Conservation (phyloP, 345 rosid genomes). For the Carallia brachiata region DNA sequence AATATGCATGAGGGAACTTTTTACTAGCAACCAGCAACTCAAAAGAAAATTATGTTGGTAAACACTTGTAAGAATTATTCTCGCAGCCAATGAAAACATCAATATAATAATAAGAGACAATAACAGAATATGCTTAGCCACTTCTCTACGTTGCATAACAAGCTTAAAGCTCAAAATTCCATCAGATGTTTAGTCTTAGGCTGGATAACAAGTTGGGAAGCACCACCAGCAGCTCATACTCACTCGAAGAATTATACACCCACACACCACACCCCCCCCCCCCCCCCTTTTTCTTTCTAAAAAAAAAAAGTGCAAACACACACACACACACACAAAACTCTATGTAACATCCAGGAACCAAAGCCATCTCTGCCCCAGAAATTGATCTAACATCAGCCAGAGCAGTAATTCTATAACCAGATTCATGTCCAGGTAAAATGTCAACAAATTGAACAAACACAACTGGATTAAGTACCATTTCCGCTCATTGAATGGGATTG, state of each 20-base stretch:
- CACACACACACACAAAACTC: too few species aligned
- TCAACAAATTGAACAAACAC: not conserved
- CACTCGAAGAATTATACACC: too few species aligned
- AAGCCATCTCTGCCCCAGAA: too few species aligned
- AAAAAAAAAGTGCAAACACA: too few species aligned
- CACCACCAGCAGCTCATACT: too few species aligned
- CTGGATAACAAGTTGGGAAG: too few species aligned
- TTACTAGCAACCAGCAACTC: conserved; percentile 6
- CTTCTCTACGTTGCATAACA: not conserved
- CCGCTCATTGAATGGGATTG: conserved; percentile 88
- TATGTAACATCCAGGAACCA: too few species aligned
- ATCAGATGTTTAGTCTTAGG: too few species aligned
- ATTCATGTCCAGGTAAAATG: not conserved
- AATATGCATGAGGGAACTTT: not conserved
- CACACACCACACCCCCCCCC: too few species aligned
- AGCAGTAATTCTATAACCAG: conserved; percentile 1
- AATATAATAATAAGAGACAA: not conserved
- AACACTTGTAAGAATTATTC: not conserved
- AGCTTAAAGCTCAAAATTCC: not conserved
- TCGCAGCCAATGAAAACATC: not conserved
- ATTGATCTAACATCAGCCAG: too few species aligned
- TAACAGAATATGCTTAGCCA: too few species aligned
- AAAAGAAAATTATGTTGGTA: not conserved
- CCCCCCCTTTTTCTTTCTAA: too few species aligned
- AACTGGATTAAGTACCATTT: conserved; percentile 52